These are phyloP conservation scores for Globisporangium perplexum DNA, from an alignment of 352 stramenopile species.

Conservation along the genomic window DNA sequence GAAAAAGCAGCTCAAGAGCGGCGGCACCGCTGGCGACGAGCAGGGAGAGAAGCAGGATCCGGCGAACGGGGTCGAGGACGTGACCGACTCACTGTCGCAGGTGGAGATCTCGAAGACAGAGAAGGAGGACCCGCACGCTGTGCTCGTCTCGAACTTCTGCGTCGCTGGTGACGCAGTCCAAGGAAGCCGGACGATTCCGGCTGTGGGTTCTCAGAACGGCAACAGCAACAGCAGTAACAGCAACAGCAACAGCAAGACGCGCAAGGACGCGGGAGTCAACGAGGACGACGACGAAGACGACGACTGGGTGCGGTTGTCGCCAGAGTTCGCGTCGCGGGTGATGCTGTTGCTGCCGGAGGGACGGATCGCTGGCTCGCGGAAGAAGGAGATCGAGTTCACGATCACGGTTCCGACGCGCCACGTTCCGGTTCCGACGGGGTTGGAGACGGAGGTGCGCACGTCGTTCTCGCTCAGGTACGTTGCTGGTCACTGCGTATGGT, in stretches of 20 bases:
- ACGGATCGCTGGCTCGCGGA: slow-evolving; percentile 42
- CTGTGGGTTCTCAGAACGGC: neutral
- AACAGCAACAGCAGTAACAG: neutral
- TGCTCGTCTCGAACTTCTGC: slow-evolving; percentile 7
- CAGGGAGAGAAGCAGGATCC: neutral
- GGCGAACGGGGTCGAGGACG: neutral
- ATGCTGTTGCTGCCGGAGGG: slow-evolving; percentile 61
- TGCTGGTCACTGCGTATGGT: neutral
- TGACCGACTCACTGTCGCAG: slow-evolving; percentile 4
- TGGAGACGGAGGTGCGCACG: slow-evolving; percentile 29
- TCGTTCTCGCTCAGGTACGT: slow-evolving; percentile 48
- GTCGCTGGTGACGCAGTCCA: neutral
- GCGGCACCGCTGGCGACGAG: slow-evolving; percentile 15
- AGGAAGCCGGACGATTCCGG: neutral
- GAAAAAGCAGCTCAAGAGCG: slow-evolving; percentile 80
- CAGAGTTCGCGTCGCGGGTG: slow-evolving; percentile 63
- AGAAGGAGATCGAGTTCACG: slow-evolving; percentile 68
- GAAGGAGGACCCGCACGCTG: neutral
- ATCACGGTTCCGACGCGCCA: slow-evolving; percentile 23
- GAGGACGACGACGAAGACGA: slow-evolving; percentile 33
- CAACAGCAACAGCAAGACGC: slow-evolving; percentile 1
- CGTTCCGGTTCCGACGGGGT: neutral
- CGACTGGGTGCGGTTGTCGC: slow-evolving; percentile 61
- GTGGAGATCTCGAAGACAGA: neutral
- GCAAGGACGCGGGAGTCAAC: slow-evolving; percentile 1